Evolutionary conservation across 23 red algal species (phyloP), one percentile per base, ranked within the genome.

Genomic region (Gracilaria vermiculophylla): DNA sequence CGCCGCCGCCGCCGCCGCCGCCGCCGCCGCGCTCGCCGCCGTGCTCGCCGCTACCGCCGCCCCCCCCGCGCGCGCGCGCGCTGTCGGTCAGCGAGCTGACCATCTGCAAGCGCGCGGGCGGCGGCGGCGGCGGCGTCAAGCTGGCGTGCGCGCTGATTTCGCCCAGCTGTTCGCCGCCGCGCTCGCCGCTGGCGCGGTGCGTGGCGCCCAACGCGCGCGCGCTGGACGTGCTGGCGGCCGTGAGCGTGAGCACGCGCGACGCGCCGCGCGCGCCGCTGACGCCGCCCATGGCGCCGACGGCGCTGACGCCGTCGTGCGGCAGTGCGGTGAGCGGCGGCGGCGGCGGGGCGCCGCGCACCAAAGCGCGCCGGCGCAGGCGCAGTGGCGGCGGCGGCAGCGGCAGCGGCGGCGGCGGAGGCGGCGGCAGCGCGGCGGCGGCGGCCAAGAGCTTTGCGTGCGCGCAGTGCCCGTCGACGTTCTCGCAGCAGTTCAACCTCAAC

Each of bases 401-500:
- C 35, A 15, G 74, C 42, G 31, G 31, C 11, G 36, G 64, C 35
- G 1, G 31, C 35, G 14, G 31, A 5, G 14, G 45, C 74, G 3
- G n/a, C 19, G 5, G 74, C 52, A 78, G 24, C 19, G 23, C 74
- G 31, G 54, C 42, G 45, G 16, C 42, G 39, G 49, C 71, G 6
- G 29, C 47, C 42, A 78, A 78, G 41, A 20, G n/a, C 24, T 92
- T 83, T 61, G 48, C 48, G 2, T 92, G 88, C 48, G 21, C 56
- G 47, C 33, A 78, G 35, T 92, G 88, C 49, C 27, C 48, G 11
- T 81, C 78, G 17, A 75, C 64, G 19, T 92, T 92, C 51, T 76
- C 77, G 24, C 67, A 81, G 37, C 77, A 82, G 53, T 83, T 81
- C 66, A 83, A 92, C 43, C 52, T 83, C 17, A 92, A 92, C 88